phyloP scores from a whole-genome alignment of 148 eudicot species.

The Heliosperma pusillum region DNA sequence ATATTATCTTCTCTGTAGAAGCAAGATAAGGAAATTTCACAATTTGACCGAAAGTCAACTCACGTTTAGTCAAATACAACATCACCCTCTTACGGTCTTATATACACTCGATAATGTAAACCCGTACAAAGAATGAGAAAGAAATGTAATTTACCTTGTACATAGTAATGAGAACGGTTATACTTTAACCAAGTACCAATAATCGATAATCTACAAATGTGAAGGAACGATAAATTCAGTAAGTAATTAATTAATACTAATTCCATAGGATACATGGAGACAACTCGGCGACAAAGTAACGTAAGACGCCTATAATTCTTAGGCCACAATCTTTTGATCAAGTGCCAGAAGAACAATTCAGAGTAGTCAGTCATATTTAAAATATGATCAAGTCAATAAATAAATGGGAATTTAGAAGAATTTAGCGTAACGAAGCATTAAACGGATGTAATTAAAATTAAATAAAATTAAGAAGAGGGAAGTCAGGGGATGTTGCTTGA shows the following conservation, averaged over 20 bases:
- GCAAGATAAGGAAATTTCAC: too few species aligned
- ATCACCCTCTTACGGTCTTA: too few species aligned
- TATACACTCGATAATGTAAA: too few species aligned
- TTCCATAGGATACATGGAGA: not conserved
- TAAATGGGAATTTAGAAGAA: constrained; percentile 22
- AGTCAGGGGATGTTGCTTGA: constrained; percentile 35
- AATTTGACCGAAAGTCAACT: too few species aligned
- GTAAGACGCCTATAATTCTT: constrained; percentile 31
- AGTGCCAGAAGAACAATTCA: not conserved
- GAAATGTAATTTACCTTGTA: too few species aligned
- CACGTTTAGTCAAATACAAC: too few species aligned
- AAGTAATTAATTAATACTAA: constrained; percentile 7
- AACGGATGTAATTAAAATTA: not conserved
- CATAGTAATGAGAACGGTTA: too few species aligned
- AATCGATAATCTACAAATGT: not conserved
- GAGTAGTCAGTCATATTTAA: not conserved
- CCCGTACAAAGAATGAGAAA: too few species aligned
- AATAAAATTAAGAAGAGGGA: constrained; percentile 7
- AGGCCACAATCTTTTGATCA: constrained; percentile 25
- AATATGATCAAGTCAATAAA: not conserved
- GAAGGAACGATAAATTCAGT: not conserved
- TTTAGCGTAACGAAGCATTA: constrained; percentile 40
- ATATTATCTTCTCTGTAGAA: too few species aligned
- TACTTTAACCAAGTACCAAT: too few species aligned
- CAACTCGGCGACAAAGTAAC: constrained; percentile 27